Evolutionary conservation across 164 flowering plant species (phyloP).

Genomic region (Pachysandra terminalis): DNA sequence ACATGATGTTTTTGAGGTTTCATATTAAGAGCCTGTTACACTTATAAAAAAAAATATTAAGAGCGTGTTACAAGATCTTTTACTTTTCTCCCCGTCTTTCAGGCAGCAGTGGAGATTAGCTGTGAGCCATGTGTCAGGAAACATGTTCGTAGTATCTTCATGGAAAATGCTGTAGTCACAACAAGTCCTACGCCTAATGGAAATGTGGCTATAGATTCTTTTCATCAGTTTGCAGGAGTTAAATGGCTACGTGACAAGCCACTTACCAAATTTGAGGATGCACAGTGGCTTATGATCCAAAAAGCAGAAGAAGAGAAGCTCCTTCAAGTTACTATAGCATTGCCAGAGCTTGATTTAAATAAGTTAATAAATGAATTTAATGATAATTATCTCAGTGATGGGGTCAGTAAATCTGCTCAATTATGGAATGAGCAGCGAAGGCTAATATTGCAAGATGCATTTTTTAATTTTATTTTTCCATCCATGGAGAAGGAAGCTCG

Average conservation of each 20-base stretch:
- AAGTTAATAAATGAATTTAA: constrained; percentile 52
- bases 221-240: constrained; percentile 79
- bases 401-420: constrained; percentile 86
- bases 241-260: constrained; percentile 91
- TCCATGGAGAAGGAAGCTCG: constrained; percentile 96
- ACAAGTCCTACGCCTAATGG: constrained; percentile 84
- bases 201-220: constrained; percentile 63
- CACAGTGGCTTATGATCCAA: constrained; percentile 94
- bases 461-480: constrained; percentile 60
- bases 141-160: constrained; percentile 68
- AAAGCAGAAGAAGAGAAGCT: constrained; percentile 99
- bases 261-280: constrained; percentile 65
- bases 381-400: constrained; percentile 71
- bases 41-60: too few species aligned
- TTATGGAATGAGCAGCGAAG: constrained; percentile 94
- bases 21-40: neutral
- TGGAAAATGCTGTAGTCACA: constrained; percentile 75
- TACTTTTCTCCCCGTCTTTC: constrained; percentile 8
- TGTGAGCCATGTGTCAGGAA: constrained; percentile 87
- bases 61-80: neutral
- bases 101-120: constrained; percentile 93
- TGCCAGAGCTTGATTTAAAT: constrained; percentile 44
- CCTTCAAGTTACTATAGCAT: constrained; percentile 65
- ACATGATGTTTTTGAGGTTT: neutral
- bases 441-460: constrained; percentile 73